Percentiles rank a stretch among this genome's conserved stretches.
Conservation (phyloP, 75 land plant genomes). For the Sequoiadendron giganteum region DNA sequence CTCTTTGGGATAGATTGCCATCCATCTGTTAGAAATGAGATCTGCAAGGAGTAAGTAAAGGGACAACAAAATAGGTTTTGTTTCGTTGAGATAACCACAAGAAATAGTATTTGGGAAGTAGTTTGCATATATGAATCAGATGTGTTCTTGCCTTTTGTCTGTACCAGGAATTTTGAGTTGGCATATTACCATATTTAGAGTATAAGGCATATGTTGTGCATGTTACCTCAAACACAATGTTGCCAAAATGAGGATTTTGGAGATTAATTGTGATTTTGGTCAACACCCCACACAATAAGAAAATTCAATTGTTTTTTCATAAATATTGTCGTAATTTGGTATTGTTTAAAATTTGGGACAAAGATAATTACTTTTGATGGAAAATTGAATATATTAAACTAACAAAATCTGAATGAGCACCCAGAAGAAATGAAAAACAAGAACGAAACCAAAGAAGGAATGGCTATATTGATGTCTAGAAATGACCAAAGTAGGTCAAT, state of each 20-base stretch:
- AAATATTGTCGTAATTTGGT: background rate
- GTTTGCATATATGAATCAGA: background rate
- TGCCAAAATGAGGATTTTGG: background rate
- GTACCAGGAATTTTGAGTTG: background rate
- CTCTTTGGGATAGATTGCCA: conserved; percentile 53
- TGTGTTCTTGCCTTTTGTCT: background rate
- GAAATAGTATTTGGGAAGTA: background rate
- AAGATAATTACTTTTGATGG: background rate
- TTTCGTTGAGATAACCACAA: background rate
- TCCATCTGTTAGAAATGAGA: conserved; percentile 40
- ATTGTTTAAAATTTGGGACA: background rate
- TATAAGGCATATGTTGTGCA: background rate
- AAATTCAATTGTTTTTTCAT: background rate
- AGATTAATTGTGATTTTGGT: background rate
- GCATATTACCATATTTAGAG: background rate
- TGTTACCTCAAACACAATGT: background rate
- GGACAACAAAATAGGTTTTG: background rate
- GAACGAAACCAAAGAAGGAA: background rate
- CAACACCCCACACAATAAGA: background rate
- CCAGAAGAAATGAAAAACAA: background rate
- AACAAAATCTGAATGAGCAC: background rate
- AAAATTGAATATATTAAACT: background rate
- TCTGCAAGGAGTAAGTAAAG: conserved; percentile 48
- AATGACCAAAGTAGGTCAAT: background rate
- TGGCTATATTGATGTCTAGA: background rate